Evolutionary conservation across 441 rosid genomes (phyloP).

Genomic region (Omphalea diandra): DNA sequence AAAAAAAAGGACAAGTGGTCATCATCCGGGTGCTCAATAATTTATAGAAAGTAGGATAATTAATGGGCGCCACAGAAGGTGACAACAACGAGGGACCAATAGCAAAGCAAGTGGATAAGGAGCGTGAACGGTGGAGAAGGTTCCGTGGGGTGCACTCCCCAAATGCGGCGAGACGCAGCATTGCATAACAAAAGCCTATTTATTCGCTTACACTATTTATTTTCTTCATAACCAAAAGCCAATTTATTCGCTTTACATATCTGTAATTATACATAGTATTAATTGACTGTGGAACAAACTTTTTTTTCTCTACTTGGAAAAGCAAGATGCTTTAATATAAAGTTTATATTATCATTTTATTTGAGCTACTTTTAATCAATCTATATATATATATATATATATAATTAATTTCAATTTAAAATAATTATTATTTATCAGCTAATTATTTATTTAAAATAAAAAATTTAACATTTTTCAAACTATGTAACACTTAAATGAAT

Average conservation of each 20-base stretch:
- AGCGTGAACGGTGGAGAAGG: conserved; percentile 12
- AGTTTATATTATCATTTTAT: too few species aligned
- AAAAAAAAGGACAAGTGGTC: not conserved
- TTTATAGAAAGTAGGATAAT: not conserved
- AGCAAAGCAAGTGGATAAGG: not conserved
- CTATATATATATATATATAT: too few species aligned
- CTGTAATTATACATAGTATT: too few species aligned
- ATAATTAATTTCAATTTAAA: too few species aligned
- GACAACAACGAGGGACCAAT: not conserved
- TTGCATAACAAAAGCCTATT: not conserved
- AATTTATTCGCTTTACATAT: not conserved
- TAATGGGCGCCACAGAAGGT: not conserved
- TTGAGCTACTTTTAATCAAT: not conserved
- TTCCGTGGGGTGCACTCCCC: conserved; percentile 23
- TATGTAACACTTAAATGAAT: too few species aligned
- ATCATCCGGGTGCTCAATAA: not conserved
- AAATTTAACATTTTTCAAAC: too few species aligned
- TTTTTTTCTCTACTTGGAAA: not conserved
- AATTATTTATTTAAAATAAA: too few species aligned
- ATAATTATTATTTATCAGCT: too few species aligned
- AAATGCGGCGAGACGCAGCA: conserved; percentile 52
- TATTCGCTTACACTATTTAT: too few species aligned
- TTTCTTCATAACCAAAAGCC: not conserved
- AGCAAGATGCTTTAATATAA: too few species aligned
- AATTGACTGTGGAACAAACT: too few species aligned